Evolutionary conservation across 495 filamentous ascomycete genomes (phyloP), one percentile per base, ranked within the genome.

Genomic region (Penicillium robsamsonii): DNA sequence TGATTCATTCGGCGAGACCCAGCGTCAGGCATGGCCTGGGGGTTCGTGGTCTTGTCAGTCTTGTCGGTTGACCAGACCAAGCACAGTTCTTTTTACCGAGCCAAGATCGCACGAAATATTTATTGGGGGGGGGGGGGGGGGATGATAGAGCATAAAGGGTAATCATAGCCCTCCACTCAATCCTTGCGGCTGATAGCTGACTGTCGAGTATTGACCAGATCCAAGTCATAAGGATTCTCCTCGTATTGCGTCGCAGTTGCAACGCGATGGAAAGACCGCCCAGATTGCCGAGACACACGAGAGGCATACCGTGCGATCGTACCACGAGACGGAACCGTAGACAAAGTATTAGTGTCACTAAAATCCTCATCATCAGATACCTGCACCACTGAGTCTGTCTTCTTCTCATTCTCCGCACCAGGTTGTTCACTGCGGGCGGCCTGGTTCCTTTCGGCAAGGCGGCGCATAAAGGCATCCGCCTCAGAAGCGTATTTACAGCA

Each of bases 401-500:
- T 52, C 30, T 63, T 58, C 4, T 66, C 62, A 1, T 50, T 37
- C 4, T 38, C 33, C 2, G 5, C 7, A 3, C 6, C 13, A 18
- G 17, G 42, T 7, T 57, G 55, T 43, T 57, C 58, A 6, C 33
- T 4, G 5, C 20, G 47, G 43, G 50, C 55, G 4, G 42, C 56
- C 33, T 67, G 60, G 44, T 64, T 58, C 52, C 62, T 63, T 42
- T 67, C 63, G 2, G 68, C 66, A 33, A 71, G 66, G 17, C 62
- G 62, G 20, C 63, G 60, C 65, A 73, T 71, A 33, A 73, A 73
- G 0, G 67, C 67, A 29, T 69, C 67, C 0, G 72, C 70, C 33
- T 75, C 66, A 24, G 82, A 79, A 13, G 89, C 84, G 61, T 79
- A 93, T 70, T 84, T 86, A 75, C 89, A 92, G 31, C 72, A 75